A percentile compares a stretch with the other conserved stretches of the same genome.
These are phyloP conservation scores for Acanthamoeba sp. DNA, from an alignment of 208 protist genomes.

Conservation along the genomic window DNA sequence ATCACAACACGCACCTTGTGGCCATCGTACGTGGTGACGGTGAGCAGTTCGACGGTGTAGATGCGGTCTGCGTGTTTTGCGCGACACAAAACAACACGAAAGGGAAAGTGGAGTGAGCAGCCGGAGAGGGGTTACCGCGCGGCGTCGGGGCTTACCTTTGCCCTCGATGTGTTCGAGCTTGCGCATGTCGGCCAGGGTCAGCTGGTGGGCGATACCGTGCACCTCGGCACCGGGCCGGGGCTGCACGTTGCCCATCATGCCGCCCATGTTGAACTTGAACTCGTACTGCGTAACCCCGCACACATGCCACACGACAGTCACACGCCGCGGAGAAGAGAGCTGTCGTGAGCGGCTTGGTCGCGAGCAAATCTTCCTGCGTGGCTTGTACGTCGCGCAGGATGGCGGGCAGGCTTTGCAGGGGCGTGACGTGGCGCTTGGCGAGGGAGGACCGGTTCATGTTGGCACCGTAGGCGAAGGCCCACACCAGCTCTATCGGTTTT, in stretches of 20 bases:
- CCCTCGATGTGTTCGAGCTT: slow-evolving; percentile 16
- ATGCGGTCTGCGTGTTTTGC: neutral
- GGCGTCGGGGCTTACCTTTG: neutral
- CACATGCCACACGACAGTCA: neutral
- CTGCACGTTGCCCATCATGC: slow-evolving; percentile 27
- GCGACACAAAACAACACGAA: too few species aligned
- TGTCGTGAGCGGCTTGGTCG: neutral
- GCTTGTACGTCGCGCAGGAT: neutral
- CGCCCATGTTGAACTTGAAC: slow-evolving; percentile 26
- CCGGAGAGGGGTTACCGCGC: neutral
- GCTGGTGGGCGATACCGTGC: slow-evolving; percentile 22
- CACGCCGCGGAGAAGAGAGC: too few species aligned
- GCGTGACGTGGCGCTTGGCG: slow-evolving; percentile 13
- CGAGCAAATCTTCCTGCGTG: neutral
- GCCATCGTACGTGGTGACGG: neutral
- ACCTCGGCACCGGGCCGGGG: neutral
- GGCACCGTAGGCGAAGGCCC: slow-evolving; percentile 27
- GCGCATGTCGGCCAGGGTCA: neutral
- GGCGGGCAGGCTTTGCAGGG: slow-evolving; percentile 5
- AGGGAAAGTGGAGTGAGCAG: too few species aligned
- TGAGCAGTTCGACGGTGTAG: neutral
- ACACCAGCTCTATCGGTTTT: neutral
- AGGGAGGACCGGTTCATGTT: slow-evolving; percentile 21
- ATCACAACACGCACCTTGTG: neutral
- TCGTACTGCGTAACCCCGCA: neutral